Base-by-base conservation (phyloP, 768 basidiomycete species). In the Russula virescens region DNA sequence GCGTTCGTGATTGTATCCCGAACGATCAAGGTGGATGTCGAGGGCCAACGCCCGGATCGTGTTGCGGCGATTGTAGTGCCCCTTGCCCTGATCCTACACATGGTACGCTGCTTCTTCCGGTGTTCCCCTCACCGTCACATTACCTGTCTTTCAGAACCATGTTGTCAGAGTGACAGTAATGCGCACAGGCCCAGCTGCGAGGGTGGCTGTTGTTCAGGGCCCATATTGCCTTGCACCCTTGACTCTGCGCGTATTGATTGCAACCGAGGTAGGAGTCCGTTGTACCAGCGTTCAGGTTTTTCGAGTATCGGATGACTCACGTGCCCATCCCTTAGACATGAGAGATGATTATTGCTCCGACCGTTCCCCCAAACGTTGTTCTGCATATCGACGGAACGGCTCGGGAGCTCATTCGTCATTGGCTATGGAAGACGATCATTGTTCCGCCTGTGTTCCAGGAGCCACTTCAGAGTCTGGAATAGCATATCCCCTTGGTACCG, bases 11-110 rank as follows among this genome's bases (percentile, higher is more conserved):
- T n/a, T 50, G 60, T 43, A 58, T 61, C n/a, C 56, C 60, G 28
- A 59, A 65, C 21, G 56, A 52, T 45, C 25, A 43, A 50, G 57
- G 60, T 1, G 60, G 52, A 26, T 67, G 63, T 48, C 55, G 65
- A 28, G 26, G 66, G 16, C 43, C 64, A 18, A 21, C 26, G 4
- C 43, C 10, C 14, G 34, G 19, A 19, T 51, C 38, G 10, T 45
- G 42, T 55, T 28, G 50, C 7, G 45, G 59, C 31, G 52, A n/a
- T 42, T 47, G 38, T 21, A 16, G 43, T 16, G 50, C 50, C n/a
- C 10, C 43, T 6, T 45, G 43, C 34, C 23, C 23, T 13, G 49
- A 25, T 10, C 19, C 23, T 7, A 1, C 43, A 8, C 50, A 40
- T 18, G 34, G 59, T 60, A 5, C n/a, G 59, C n/a, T 25, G 18